phyloP scores from a whole-genome alignment of 768 basidiomycete species.

The Neoboletus magnificus region DNA sequence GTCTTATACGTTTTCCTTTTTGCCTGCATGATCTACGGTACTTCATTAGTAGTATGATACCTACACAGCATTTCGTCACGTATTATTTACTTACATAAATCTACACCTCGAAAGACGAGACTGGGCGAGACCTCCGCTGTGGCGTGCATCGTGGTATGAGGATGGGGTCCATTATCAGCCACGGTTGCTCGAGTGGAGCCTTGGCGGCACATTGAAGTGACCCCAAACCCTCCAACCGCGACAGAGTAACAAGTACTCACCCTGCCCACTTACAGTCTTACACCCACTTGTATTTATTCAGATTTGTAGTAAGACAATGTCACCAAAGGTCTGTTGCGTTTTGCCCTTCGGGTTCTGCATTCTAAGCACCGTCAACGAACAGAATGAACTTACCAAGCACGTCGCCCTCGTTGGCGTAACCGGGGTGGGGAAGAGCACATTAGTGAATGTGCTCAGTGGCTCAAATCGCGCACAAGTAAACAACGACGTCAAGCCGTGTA shows the following conservation, averaged over 20 bases:
- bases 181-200: background rate
- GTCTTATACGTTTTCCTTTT: background rate
- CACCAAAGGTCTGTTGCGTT: conserved; percentile 1
- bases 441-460: conserved; percentile 13
- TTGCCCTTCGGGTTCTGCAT: background rate
- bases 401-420: conserved; percentile 13
- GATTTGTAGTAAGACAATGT: background rate
- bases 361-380: background rate
- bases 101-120: background rate
- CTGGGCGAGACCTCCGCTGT: background rate
- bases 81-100: background rate
- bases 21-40: background rate
- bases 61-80: background rate
- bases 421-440: conserved; percentile 16
- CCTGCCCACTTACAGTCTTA: background rate
- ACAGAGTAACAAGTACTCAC: background rate
- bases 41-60: background rate
- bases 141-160: conserved; percentile 2
- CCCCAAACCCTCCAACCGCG: background rate
- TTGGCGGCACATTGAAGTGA: background rate
- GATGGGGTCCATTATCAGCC: background rate
- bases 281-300: background rate
- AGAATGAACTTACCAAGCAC: conserved; percentile 7
- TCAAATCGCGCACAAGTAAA: background rate
- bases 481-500: conserved; percentile 9